A percentile compares a stretch with the other conserved stretches of the same genome.
Conservation (phyloP, 139 green algal genomes). For the Tetratostichococcus sp. region DNA sequence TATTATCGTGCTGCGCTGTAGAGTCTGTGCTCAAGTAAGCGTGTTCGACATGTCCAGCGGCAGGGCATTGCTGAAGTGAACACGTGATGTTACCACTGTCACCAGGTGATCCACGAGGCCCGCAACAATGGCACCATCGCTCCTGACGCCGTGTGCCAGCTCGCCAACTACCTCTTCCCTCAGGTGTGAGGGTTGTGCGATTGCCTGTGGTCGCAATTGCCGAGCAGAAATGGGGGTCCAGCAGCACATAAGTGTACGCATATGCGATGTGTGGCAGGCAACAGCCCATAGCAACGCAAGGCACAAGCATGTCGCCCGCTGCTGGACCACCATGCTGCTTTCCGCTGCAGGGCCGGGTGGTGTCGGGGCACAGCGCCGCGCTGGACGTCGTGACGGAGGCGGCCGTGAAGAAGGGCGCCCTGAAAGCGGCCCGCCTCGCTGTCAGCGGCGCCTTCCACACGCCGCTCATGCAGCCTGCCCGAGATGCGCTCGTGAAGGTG, state of each 20-base stretch:
- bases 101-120: slow-evolving; percentile 31
- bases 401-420: slow-evolving; percentile 62
- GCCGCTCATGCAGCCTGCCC: slow-evolving; percentile 73
- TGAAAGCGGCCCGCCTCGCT: slow-evolving; percentile 71
- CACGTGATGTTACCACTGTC: too few relatives aligned
- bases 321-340: too few relatives aligned
- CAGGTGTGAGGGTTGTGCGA: slow-evolving; percentile 27
- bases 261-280: too few relatives aligned
- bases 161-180: slow-evolving; percentile 92
- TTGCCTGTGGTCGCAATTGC: too few relatives aligned
- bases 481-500: slow-evolving; percentile 58
- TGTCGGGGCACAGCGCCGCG: slow-evolving; percentile 69
- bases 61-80: too few relatives aligned
- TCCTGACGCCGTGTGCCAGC: slow-evolving; percentile 57
- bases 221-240: too few relatives aligned
- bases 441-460: slow-evolving; percentile 94
- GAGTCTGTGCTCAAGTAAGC: too few relatives aligned
- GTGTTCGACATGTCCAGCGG: too few relatives aligned
- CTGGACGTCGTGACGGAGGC: slow-evolving; percentile 54
- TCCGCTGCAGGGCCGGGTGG: slow-evolving; percentile 59
- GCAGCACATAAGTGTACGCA: too few relatives aligned
- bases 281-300: too few relatives aligned
- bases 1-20: too few relatives aligned
- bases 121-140: slow-evolving; percentile 17
- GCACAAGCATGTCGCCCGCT: too few relatives aligned